Base-by-base conservation (phyloP, 1,139 yeast species). In the Scheffersomyces parashehatae region DNA sequence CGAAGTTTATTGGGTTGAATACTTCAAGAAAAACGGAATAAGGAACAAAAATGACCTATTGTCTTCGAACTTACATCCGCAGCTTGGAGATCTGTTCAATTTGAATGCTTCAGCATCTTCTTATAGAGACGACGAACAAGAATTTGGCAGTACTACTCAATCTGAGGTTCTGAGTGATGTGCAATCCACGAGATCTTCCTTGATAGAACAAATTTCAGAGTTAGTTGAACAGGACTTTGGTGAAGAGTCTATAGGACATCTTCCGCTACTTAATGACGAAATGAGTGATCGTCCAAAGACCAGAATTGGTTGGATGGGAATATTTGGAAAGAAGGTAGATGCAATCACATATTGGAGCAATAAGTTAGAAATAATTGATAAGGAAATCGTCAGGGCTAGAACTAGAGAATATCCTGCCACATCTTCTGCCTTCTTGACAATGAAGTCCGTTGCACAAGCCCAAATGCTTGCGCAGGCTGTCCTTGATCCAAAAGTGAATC, bases 391-490 rank as follows among this genome's bases (percentile, higher is more conserved):
- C 3, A 67, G 72, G 33, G 85, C 88, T 1, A 70, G 91, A 47
- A 65, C 64, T 29, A 70, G 81, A 45, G 85, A 83, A 47, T 85
- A 82, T 52, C 81, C 90, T 0, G 83, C 90, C 1, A 68, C 75
- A 4, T 70, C 77, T 6, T 65, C 73, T 10, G 96, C 96, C 0
- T 88, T 88, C 62, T 80, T 88, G 16, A 88, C 96, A 1, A 84
- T 88, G 93, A 85, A 83, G 49, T 77, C 88, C 1, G 95, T 88
- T 8, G 88, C 95, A 0, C 83, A 85, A 54, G 96, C 96, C 1
- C 97, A 88, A 60, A 82, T 88, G 85, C 83, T 89, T 7, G 95
- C 96, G 0, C 97, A 89, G 60, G 88, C 96, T 0, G 87, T 88
- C 0, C 68, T 88, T 40, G 95, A 89, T 50, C 96, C 96, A 0